Base-by-base conservation (phyloP, 768 basidiomycete species). In the Mycena crocata region DNA sequence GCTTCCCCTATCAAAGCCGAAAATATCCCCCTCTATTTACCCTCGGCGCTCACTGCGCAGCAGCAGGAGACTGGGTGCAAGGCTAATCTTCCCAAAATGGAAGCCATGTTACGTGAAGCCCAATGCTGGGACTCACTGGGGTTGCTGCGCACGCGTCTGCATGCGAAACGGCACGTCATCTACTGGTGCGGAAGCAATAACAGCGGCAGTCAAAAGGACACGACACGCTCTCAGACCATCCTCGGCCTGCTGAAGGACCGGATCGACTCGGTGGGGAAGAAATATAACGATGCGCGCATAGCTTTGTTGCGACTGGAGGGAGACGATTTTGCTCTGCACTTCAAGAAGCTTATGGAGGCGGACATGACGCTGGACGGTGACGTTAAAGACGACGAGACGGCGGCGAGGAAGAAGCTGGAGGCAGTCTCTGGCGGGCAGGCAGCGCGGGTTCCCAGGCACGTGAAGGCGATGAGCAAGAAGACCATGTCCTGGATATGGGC, bases 121-220 rank as follows among this genome's bases (percentile, higher is more conserved):
- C 66, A 67, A 13, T 62, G 62, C 34, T 26, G 34, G 0, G 32
- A 17, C 8, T 28, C 62, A 3, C 62, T 64, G 17, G 62, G 49
- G 1, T 3, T 28, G 31, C 39, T 67, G 10, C 62, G 52, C 6
- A 44, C 19, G 15, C 21, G 13, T 6, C 40, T 67, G 28, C 62
- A 62, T 30, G 42, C 48, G 15, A 58, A 58, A 45, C 35, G 32
- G 1, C 45, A n/a, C n/a, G n/a, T n/a, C n/a, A n/a, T n/a, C n/a
- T n/a, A 34, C 3, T 48, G 59, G 44, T 32, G 44, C 46, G n/a
- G 21, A 9, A n/a, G 50, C 62, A 64, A 51, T 2, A 21, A 8
- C 15, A 5, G 34, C 2, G 49, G 15, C 15, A 39, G 49, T 1
- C 37, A 61, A 13, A 37, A 52, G 14, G 60, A 50, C 2, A 30